Percentiles rank a stretch among this genome's conserved stretches.
Evolutionary conservation across 345 rosid species (phyloP).

Genomic region (Pugionium cornutum): DNA sequence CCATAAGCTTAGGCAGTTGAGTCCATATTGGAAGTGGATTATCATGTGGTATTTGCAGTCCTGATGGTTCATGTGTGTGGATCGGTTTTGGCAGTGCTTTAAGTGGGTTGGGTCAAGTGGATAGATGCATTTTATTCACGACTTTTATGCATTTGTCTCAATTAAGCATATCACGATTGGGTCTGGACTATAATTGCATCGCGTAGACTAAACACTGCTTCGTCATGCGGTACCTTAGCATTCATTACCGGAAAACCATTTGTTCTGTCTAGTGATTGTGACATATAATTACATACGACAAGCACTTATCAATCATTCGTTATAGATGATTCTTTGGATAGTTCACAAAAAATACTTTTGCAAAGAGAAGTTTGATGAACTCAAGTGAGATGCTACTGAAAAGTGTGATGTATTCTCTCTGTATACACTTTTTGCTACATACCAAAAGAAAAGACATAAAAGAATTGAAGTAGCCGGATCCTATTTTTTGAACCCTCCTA

Average conservation of each 20-base stretch:
- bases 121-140: slow-evolving; percentile 11
- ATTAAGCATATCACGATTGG: slow-evolving; percentile 4
- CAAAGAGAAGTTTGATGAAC: slow-evolving; percentile 27
- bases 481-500: slow-evolving; percentile 11
- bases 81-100: slow-evolving; percentile 5
- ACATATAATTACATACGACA: slow-evolving; percentile 2
- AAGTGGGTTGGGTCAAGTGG: slow-evolving; percentile 21
- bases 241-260: slow-evolving; percentile 2
- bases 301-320: slow-evolving; percentile 24
- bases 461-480: neutral
- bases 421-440: slow-evolving; percentile 32
- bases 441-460: slow-evolving; percentile 20
- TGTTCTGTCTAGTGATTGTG: slow-evolving; percentile 16
- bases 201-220: neutral
- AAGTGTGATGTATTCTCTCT: slow-evolving; percentile 16
- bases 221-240: neutral
- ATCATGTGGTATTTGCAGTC: slow-evolving; percentile 8
- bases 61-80: slow-evolving; percentile 6
- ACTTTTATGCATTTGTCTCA: slow-evolving; percentile 3
- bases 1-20: slow-evolving; percentile 3
- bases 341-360: slow-evolving; percentile 12
- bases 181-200: neutral
- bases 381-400: slow-evolving; percentile 16
- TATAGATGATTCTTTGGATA: slow-evolving; percentile 10
- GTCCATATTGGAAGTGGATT: neutral